Evolutionary conservation across 768 basidiomycete genomes (phyloP), one percentile per base, ranked within the genome.

Genomic region (Lactifluus subvellereus): DNA sequence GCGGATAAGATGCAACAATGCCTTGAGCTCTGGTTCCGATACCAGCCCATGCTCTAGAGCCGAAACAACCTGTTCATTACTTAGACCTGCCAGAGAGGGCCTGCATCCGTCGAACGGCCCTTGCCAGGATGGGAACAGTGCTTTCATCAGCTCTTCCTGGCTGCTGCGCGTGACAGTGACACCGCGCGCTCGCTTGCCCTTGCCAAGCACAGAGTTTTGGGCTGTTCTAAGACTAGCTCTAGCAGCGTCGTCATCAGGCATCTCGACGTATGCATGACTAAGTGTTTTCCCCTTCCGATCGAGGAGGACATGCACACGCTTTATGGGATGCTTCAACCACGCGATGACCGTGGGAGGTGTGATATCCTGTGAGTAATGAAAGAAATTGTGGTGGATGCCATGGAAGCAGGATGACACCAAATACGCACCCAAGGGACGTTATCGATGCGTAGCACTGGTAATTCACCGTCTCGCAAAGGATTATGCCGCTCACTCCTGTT

Each of bases 341-440:
- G 76, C 74, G 10, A 72, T 74, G 57, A 91, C 88, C 59, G 82
- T 84, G 20, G 82, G 80, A 5, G 91, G 91, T 0, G 91, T 93
- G 61, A 94, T 91, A 71, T 94, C 91, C 89, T 92, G 61, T 18
- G 40, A 35, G 18, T 2, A 60, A 32, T 56, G 42, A 63, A 35
- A 27, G 40, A 33, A 62, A 57, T 57, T 30, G 43, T 51, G 38
- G 43, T 64, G 27, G 57, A 50, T 48, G 32, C 40, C 27, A 18
- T 13, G 55, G 38, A 57, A 37, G 54, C 2, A 35, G 27, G 37
- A 55, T 57, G 47, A 54, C 9, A 52, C 27, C 8, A 50, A 52
- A 40, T 51, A 75, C 82, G 48, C 69, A 91, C 89, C 91, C 91
- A 93, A 54, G 91, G 91, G 58, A 93, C 89, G 69, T 94, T 93